Evolutionary conservation across 257 asterid species (phyloP), one percentile per base, ranked within the genome.

Genomic region (Solanum etuberosum): DNA sequence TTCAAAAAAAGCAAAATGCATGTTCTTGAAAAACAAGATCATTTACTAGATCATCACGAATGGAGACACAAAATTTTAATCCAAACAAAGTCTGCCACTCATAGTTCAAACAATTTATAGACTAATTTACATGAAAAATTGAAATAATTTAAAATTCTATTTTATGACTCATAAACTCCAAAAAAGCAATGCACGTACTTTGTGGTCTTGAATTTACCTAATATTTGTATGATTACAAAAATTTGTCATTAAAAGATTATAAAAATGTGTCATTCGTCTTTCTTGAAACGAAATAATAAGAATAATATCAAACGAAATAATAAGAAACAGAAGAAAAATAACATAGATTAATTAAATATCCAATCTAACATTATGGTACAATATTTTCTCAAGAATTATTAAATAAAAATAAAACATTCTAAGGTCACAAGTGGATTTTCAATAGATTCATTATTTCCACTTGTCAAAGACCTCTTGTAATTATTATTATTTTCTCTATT

Each of bases 371-470:
- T 32, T 32, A 71, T 71, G 43, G 13, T 34, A 34, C 46, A 71
- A 2, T 32, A 32, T 32, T 29, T 16, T 71, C 42, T 20, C 12
- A 5, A 34, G n/a, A 34, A 15, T 72, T 8, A 71, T 71, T 21
- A 96, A 37, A 96, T 96, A 89, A 96, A 96, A 48, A 96, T 96
- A 46, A 95, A 96, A 88, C 99, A 96, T 67, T 96, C 99, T 93
- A 96, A 77, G 90, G 99, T 95, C 89, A 96, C 98, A 63, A 96
- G 93, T 38, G 99, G 99, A 40, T 95, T 96, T 90, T 96, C 99
- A 63, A 96, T 91, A 18, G 92, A 91, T 89, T 96, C 98, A 81
- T 92, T 89, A 70, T 13, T 81, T 81, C 85, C 85, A 48, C 83
- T 88, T 63, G 93, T 89, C 92, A 93, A 90, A 51, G 93, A 87